A percentile compares a stretch with the other conserved stretches of the same genome.
Conservation (phyloP, 495 filamentous ascomycete genomes). For the Parmelia sp. region DNA sequence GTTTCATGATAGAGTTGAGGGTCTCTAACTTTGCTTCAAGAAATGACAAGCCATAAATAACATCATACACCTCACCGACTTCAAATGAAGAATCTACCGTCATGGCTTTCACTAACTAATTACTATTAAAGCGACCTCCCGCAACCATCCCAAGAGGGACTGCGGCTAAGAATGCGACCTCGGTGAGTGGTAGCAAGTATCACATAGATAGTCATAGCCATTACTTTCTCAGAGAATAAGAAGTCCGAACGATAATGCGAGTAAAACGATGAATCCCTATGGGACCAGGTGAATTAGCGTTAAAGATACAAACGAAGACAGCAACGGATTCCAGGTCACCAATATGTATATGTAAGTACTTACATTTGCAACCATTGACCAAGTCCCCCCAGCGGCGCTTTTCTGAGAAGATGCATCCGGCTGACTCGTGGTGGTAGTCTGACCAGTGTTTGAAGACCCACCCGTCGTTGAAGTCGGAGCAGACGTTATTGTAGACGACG, state of each 20-base stretch:
- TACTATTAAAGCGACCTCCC: background rate
- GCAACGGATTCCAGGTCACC: background rate
- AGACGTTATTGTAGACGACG: constrained; percentile 1
- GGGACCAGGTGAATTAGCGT: background rate
- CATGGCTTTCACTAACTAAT: background rate
- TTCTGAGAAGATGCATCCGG: constrained; percentile 1
- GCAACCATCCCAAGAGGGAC: background rate
- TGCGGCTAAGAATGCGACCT: constrained; percentile 4
- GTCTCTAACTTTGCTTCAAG: background rate
- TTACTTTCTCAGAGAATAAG: background rate
- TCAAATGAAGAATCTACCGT: background rate
- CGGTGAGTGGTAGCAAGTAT: constrained; percentile 7
- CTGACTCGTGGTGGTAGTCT: constrained; percentile 11
- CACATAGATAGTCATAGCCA: background rate
- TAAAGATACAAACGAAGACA: constrained; percentile 4
- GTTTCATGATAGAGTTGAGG: background rate
- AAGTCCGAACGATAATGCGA: constrained; percentile 7
- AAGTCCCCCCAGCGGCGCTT: background rate
- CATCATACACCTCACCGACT: background rate
- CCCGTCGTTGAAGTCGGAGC: constrained; percentile 7
- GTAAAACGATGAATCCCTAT: constrained; percentile 5
- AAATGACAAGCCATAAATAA: background rate
- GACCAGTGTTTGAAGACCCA: constrained; percentile 5
- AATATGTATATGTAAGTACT: background rate
- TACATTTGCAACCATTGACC: background rate